Conservation (phyloP, 2,329 filamentous ascomycete genomes). For the Metarhizium anisopliae region DNA sequence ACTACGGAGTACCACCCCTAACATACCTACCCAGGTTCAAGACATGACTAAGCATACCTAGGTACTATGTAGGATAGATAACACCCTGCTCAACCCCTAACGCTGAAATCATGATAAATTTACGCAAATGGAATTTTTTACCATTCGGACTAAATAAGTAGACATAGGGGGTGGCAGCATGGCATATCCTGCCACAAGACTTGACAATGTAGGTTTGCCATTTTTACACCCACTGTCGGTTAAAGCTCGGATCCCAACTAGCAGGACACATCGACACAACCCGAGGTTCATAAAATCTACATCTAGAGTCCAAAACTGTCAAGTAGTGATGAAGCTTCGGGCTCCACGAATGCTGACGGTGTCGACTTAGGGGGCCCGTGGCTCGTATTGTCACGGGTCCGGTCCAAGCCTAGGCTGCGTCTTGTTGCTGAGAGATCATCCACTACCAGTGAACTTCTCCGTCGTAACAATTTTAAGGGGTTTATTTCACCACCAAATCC, state of each 20-base stretch:
- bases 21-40: too few species aligned
- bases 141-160: background rate
- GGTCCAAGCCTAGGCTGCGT: conserved; percentile 26
- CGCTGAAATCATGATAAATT: too few species aligned
- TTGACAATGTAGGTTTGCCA: background rate
- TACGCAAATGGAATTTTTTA: too few species aligned
- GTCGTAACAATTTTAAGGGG: conserved; percentile 57
- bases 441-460: conserved; percentile 70
- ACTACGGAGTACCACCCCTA: too few species aligned
- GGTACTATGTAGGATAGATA: too few species aligned
- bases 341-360: conserved; percentile 80
- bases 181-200: background rate
- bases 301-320: conserved; percentile 84
- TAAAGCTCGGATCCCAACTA: background rate
- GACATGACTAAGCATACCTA: too few species aligned
- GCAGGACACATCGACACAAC: background rate
- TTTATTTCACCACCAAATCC: conserved; percentile 43
- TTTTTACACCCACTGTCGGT: background rate
- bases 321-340: conserved; percentile 78
- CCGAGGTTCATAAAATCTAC: background rate
- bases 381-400: conserved; percentile 12
- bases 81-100: too few species aligned
- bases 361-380: conserved; percentile 37
- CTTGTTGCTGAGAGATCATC: conserved; percentile 54
- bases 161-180: background rate